Evolutionary conservation across 257 asterid species (phyloP).

Genomic region (Henckelia pumila): DNA sequence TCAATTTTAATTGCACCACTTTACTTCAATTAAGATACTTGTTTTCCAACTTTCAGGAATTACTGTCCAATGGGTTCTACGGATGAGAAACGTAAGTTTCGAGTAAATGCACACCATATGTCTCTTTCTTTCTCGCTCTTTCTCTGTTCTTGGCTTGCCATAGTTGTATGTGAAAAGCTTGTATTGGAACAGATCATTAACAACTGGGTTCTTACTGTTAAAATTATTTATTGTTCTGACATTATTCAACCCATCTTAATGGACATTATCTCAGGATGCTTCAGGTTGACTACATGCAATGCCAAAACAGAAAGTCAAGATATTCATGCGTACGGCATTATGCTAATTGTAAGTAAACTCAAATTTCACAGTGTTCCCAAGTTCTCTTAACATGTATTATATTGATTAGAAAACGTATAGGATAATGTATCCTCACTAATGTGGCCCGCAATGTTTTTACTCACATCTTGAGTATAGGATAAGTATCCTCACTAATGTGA

Average conservation of each 20-base stretch:
- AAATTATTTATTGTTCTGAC: constrained; percentile 12
- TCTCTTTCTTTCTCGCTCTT: background rate
- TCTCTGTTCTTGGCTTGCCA: background rate
- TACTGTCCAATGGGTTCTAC: constrained; percentile 72
- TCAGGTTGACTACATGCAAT: background rate
- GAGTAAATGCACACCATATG: background rate
- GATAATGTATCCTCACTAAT: background rate
- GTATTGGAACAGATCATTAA: background rate
- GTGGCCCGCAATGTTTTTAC: background rate
- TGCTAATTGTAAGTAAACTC: background rate
- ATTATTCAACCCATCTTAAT: background rate
- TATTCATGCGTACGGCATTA: background rate
- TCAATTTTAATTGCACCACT: background rate
- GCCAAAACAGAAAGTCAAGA: background rate
- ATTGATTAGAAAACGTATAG: too few species aligned
- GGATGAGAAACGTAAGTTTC: constrained; percentile 47
- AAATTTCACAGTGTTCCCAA: background rate
- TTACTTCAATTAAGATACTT: constrained; percentile 13
- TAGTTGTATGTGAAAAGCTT: background rate
- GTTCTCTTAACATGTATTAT: background rate
- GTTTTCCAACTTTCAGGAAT: constrained; percentile 44
- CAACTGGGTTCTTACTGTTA: background rate
- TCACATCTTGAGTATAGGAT: background rate
- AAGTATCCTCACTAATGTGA: too few species aligned
- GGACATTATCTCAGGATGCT: background rate